Evolutionary conservation across 169 alveolate genomes (phyloP), one percentile per base, ranked within the genome.

Genomic region (Hepatocystis sp.): DNA sequence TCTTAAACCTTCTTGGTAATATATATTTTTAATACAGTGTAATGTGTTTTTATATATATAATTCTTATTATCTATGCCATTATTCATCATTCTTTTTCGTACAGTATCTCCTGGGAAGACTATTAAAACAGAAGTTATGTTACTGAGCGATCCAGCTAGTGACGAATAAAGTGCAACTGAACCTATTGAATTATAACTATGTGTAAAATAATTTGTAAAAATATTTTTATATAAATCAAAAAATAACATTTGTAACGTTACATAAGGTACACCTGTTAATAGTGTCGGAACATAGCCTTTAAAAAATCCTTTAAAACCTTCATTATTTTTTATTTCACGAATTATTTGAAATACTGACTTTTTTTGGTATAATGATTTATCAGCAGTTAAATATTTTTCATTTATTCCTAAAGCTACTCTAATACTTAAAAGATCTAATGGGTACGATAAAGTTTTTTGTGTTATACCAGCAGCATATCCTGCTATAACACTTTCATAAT

Each of bases 251-350:
- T 93, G 97, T 63, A 94, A 85, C 52, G 96, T 92, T 51, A 95
- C 97, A 65, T 95, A 95, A 0, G 97, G 96, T 46, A 88, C 94
- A 2, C 97, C 97, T 8, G 97, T 91, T 66, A 90, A 52, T 49
- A 94, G 61, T 4, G 97, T 85, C 11, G 95, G 94, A 1, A 71
- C 27, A 56, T 84, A 93, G 2, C 97, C 97, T 78, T 95, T 95
- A 60, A 81, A 95, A 52, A 95, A 94, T 0, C 97, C 97, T 21
- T 64, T 8, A 17, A 94, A 39, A n/a, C 97, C 97, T 84, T 95
- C 97, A 3, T 91, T 81, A 53, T 25, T 60, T 86, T 66, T 76
- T 28, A 95, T 94, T 51, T 93, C 85, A n/a, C 66, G 66, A 65
- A 84, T 84, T 2, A 67, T 65, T 23, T 61, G 46, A 56, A 60